Evolutionary conservation across 2,329 filamentous ascomycete species (phyloP).

Genomic region (Pseudogymnoascus sp.): DNA sequence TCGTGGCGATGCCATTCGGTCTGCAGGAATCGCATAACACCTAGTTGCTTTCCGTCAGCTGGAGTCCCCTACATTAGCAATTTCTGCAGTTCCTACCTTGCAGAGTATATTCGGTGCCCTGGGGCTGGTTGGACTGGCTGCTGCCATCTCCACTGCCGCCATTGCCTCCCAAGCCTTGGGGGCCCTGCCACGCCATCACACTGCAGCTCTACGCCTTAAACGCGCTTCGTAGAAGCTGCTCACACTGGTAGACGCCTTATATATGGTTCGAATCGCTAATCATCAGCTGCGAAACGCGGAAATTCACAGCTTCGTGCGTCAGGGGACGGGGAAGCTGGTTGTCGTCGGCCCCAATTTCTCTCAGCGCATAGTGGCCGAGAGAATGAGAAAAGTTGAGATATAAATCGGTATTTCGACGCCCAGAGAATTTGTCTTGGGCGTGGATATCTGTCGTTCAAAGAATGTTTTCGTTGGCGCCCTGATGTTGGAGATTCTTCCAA

Average conservation of each 20-base stretch:
- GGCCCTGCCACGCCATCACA: slow-evolving; percentile 63
- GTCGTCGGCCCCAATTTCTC: not conserved
- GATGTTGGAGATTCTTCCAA: slow-evolving; percentile 3
- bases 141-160: slow-evolving; percentile 22
- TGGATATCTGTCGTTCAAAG: not conserved
- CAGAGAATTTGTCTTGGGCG: not conserved
- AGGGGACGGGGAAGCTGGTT: not conserved
- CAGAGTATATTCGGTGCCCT: slow-evolving; percentile 63
- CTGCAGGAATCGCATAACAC: slow-evolving; percentile 98
- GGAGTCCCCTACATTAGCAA: slow-evolving; percentile 1
- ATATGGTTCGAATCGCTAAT: not conserved
- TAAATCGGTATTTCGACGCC: not conserved
- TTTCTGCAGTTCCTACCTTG: slow-evolving; percentile 44
- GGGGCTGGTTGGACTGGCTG: slow-evolving; percentile 36
- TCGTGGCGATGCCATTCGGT: slow-evolving; percentile 99
- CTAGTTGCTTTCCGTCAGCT: slow-evolving; percentile 62
- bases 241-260: not conserved
- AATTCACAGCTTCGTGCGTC: not conserved
- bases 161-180: slow-evolving; percentile 43
- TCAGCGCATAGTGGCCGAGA: slow-evolving; percentile 6
- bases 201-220: not conserved
- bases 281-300: not conserved
- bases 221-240: not conserved
- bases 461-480: not conserved
- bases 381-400: not conserved